Evolutionary conservation across 1,284 basidiomycete genomes (phyloP).

Genomic region (Marasmius sp.): DNA sequence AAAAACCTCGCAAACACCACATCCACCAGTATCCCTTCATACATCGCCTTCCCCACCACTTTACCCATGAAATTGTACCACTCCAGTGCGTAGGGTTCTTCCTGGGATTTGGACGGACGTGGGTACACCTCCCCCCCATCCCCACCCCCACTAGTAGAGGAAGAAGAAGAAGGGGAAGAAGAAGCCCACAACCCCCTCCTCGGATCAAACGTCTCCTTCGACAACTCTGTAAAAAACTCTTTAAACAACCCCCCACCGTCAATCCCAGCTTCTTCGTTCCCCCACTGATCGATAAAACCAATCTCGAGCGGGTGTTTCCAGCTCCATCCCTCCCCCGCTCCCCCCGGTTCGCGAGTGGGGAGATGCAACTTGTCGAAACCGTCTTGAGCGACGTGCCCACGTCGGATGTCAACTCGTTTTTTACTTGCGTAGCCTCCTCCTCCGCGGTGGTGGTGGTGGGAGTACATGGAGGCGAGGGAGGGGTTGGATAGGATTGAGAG

Average conservation of each 20-base stretch:
- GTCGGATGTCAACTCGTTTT: constrained; percentile 64
- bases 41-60: constrained; percentile 93
- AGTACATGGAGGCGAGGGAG: background rate
- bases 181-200: constrained; percentile 93
- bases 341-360: too few relatives aligned
- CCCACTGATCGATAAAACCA: constrained; percentile 89
- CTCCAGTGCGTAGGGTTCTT: constrained; percentile 72
- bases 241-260: constrained; percentile 98
- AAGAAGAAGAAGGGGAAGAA: too few relatives aligned
- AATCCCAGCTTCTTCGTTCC: constrained; percentile 83
- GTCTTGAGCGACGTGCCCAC: constrained; percentile 81
- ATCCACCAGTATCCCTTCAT: constrained; percentile 96
- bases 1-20: constrained; percentile 97
- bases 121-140: too few relatives aligned
- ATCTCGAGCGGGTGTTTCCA: constrained; percentile 85
- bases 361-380: constrained; percentile 72
- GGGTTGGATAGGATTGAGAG: too few relatives aligned
- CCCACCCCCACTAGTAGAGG: too few relatives aligned
- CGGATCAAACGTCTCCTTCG: constrained; percentile 93
- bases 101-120: background rate
- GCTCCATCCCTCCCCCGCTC: constrained; percentile 61
- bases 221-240: constrained; percentile 91
- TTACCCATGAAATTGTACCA: constrained; percentile 97
- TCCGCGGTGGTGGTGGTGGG: background rate
- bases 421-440: too few relatives aligned